phyloP scores from a whole-genome alignment of 345 rosid species.

The Eucalyptus microcorys region DNA sequence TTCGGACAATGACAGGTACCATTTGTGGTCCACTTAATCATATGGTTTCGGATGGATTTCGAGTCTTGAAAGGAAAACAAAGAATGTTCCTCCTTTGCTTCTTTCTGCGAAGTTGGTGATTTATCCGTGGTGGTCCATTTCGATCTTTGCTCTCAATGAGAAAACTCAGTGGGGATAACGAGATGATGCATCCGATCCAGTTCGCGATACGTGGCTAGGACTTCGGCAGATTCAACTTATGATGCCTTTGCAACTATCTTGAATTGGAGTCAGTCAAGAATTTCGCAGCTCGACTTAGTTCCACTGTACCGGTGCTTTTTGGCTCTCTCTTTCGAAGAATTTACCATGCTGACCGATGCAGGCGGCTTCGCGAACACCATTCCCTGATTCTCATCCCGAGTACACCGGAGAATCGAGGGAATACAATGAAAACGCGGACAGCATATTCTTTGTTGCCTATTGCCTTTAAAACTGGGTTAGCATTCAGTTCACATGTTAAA shows the following conservation, averaged over 20 bases:
- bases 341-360: not conserved
- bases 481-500: not conserved
- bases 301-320: not conserved
- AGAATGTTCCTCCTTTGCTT: not conserved
- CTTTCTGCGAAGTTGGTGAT: not conserved
- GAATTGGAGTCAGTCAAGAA: not conserved
- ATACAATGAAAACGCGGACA: not conserved
- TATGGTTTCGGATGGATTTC: not conserved
- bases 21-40: not conserved
- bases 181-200: not conserved
- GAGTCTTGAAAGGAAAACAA: not conserved
- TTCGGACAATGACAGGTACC: not conserved
- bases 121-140: not conserved
- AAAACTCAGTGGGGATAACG: fast-evolving
- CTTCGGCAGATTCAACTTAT: not conserved
- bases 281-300: fast-evolving
- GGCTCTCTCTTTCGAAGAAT: not conserved
- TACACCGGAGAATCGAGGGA: not conserved
- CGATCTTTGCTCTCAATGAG: not conserved
- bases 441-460: not conserved
- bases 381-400: not conserved
- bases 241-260: not conserved
- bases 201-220: fast-evolving
- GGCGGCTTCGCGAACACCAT: not conserved
- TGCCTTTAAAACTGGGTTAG: not conserved